A percentile compares a stretch with the other conserved stretches of the same genome.
phyloP scores from a whole-genome alignment of 306 rosid species.

The Begonia peltatifolia region DNA sequence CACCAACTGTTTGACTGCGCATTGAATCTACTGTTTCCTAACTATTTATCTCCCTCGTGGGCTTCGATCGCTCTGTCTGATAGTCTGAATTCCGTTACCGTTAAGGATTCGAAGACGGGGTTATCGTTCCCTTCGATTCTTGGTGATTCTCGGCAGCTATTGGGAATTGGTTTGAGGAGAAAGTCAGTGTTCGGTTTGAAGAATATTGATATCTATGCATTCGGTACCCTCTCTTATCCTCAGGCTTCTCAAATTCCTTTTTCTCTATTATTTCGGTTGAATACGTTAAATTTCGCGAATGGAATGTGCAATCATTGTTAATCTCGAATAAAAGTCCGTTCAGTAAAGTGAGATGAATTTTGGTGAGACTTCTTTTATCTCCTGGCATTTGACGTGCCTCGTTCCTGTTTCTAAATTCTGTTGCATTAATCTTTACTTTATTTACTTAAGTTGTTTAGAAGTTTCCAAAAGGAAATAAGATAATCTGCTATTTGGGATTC shows the following conservation, averaged over 20 bases:
- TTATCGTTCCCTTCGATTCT: slow-evolving; percentile 50
- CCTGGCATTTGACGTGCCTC: not conserved
- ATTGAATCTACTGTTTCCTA: slow-evolving; percentile 24
- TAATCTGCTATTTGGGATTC: no score
- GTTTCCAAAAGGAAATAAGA: no score
- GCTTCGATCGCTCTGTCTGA: slow-evolving; percentile 56
- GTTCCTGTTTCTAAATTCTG: no score
- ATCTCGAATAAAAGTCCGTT: not conserved
- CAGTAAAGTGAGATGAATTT: not conserved
- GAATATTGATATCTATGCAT: slow-evolving; percentile 84
- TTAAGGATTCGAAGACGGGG: slow-evolving; percentile 50
- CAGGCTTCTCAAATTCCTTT: not conserved
- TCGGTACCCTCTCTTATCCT: slow-evolving; percentile 29
- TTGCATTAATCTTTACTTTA: no score
- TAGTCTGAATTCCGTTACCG: slow-evolving; percentile 16
- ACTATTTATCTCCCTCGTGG: slow-evolving; percentile 36
- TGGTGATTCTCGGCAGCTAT: slow-evolving; percentile 46
- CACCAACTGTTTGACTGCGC: slow-evolving; percentile 32
- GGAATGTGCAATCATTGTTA: not conserved
- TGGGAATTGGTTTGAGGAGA: slow-evolving; percentile 72
- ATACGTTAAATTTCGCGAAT: not conserved
- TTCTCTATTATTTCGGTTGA: not conserved
- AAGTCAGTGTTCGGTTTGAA: slow-evolving; percentile 65
- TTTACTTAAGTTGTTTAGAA: no score
- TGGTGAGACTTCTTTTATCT: not conserved